Evolutionary conservation across 495 filamentous ascomycete species (phyloP).

Genomic region (Aspergillus wentii): DNA sequence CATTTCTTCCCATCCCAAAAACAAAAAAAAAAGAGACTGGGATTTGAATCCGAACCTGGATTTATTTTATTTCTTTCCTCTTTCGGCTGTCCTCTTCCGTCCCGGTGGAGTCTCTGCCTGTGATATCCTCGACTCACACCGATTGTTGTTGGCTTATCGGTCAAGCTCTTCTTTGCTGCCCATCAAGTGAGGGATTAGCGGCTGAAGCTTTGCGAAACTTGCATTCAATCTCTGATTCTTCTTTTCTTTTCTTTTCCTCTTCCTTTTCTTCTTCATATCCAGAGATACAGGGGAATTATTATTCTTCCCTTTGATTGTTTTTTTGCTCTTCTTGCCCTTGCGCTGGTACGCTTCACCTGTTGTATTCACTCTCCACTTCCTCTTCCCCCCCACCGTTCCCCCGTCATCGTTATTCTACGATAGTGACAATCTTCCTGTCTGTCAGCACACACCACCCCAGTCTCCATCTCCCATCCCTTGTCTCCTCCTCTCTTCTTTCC

Average conservation of each 20-base stretch:
- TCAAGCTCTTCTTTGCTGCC: constrained; percentile 1
- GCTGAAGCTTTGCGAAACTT: constrained; percentile 7
- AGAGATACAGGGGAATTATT: neutral
- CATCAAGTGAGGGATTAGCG: constrained; percentile 24
- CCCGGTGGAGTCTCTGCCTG: constrained; percentile 4
- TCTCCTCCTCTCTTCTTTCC: constrained; percentile 5
- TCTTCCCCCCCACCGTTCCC: constrained; percentile 14
- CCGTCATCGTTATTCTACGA: constrained; percentile 5
- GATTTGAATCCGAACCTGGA: no score
- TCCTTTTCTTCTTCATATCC: neutral
- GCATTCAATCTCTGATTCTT: constrained; percentile 17
- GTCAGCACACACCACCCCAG: neutral
- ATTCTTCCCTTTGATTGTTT: constrained; percentile 2
- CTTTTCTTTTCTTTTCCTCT: constrained; percentile 1
- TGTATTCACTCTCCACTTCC: constrained; percentile 9
- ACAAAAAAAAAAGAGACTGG: no score
- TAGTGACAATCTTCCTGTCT: neutral
- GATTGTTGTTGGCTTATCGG: neutral
- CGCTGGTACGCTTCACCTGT: constrained; percentile 16
- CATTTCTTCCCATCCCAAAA: constrained; percentile 9
- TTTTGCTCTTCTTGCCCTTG: constrained; percentile 1
- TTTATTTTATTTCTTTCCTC: constrained; percentile 6
- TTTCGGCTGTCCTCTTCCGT: constrained; percentile 5
- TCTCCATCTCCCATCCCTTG: constrained; percentile 13
- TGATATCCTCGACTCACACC: constrained; percentile 1